Percentiles rank a stretch among this genome's conserved stretches.
phyloP scores from a whole-genome alignment of 805 yeast genomes.

The Candida caryicola region DNA sequence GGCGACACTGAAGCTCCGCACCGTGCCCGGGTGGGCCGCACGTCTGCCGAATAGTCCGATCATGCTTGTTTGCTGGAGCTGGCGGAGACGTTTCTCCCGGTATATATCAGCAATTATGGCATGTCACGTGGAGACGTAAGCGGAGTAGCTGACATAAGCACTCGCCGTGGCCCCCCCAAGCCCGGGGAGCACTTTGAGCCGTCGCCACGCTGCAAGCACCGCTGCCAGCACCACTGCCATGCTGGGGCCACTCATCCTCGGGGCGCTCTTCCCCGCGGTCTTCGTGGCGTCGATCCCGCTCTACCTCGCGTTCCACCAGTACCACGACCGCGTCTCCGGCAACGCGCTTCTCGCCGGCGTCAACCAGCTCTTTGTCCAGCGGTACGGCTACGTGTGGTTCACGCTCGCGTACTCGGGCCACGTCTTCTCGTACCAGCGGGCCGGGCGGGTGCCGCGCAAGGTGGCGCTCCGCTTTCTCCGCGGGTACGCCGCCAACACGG shows the following conservation, averaged over 20 bases:
- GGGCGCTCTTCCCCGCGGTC: slow-evolving; percentile 6
- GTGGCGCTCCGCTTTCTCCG: slow-evolving; percentile 4
- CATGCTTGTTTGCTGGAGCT: not conserved
- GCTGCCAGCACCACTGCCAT: not conserved
- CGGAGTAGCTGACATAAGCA: too few species aligned
- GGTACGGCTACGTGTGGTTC: slow-evolving; percentile 32
- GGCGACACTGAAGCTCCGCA: not conserved
- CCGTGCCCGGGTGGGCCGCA: not conserved
- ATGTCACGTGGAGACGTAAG: too few species aligned
- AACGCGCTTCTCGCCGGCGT: slow-evolving; percentile 11
- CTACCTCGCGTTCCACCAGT: slow-evolving; percentile 11
- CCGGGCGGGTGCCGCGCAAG: slow-evolving; percentile 4
- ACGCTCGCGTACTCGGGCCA: slow-evolving; percentile 17
- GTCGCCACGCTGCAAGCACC: too few species aligned
- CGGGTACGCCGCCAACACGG: slow-evolving; percentile 12
- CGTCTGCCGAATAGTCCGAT: not conserved
- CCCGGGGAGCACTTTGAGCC: too few species aligned
- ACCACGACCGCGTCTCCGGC: slow-evolving; percentile 11
- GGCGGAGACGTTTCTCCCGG: too few species aligned
- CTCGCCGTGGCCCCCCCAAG: too few species aligned
- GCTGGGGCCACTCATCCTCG: not conserved
- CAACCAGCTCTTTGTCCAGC: slow-evolving; percentile 23
- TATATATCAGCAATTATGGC: too few species aligned
- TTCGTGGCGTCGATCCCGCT: slow-evolving; percentile 24
- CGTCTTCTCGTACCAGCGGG: slow-evolving; percentile 7